phyloP scores from a whole-genome alignment of 305 asterid genomes.

The Fraxinus baroniana region DNA sequence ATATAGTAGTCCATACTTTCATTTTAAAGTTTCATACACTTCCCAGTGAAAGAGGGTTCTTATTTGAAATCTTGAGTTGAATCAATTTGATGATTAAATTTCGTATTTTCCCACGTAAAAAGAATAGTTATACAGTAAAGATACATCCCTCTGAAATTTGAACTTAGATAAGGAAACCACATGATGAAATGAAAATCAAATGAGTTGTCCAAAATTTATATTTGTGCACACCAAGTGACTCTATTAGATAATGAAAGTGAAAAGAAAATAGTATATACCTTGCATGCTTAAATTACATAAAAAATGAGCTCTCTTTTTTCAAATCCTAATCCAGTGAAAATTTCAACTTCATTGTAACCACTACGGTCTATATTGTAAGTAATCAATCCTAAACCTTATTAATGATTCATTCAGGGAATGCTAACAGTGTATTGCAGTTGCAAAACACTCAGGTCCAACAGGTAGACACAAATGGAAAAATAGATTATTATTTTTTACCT shows the following conservation, averaged over 20 bases:
- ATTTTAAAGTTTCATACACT: background rate
- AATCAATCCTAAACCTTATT: background rate
- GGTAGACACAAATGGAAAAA: background rate
- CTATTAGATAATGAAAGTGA: too few relatives aligned
- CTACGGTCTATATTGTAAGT: background rate
- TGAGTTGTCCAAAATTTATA: too few relatives aligned
- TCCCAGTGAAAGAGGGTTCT: background rate
- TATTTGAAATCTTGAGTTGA: background rate
- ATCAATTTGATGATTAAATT: background rate
- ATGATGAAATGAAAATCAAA: too few relatives aligned
- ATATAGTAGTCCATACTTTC: background rate
- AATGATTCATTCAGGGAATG: background rate
- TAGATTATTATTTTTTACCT: background rate
- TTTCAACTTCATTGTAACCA: background rate
- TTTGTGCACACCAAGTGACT: too few relatives aligned
- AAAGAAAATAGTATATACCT: too few relatives aligned
- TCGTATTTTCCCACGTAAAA: background rate
- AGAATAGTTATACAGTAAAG: background rate
- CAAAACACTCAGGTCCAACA: background rate
- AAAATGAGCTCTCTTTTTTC: background rate
- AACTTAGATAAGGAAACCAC: too few relatives aligned
- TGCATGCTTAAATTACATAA: too few relatives aligned
- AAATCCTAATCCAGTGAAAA: background rate
- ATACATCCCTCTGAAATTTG: background rate
- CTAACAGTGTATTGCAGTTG: background rate